A percentile compares a stretch with the other conserved stretches of the same genome.
Evolutionary conservation across 179 eudicot species (phyloP).

Genomic region (Carnegiea gigantea): DNA sequence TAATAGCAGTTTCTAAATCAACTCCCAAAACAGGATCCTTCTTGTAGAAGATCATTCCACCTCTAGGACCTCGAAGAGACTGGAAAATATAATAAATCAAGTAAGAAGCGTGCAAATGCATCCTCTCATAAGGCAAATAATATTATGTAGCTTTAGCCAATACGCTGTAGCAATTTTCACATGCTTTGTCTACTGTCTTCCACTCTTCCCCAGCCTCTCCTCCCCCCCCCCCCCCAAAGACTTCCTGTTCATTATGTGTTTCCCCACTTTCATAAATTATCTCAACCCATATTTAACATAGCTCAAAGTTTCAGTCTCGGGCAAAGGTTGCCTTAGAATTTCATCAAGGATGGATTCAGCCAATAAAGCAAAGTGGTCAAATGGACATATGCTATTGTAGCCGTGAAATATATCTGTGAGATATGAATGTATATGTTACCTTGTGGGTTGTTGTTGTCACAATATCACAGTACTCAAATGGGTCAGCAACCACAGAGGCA

Average conservation of each 20-base stretch:
- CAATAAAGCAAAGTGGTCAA: not conserved
- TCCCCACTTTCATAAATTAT: too few relatives aligned
- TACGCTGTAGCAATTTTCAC: not conserved
- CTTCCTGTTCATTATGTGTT: too few relatives aligned
- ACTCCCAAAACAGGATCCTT: constrained; percentile 72
- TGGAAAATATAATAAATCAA: constrained; percentile 29
- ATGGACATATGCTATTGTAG: not conserved
- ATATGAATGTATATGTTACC: constrained; percentile 35
- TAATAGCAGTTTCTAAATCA: constrained; percentile 79
- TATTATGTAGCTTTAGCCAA: not conserved
- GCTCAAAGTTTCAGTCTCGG: too few relatives aligned
- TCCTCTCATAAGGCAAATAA: not conserved
- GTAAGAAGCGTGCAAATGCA: constrained; percentile 13
- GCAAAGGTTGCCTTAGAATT: not conserved
- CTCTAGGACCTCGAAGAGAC: constrained; percentile 95
- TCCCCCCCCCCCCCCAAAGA: too few relatives aligned
- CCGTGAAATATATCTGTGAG: not conserved
- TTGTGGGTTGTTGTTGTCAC: constrained; percentile 96
- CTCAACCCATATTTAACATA: too few relatives aligned
- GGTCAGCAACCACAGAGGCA: constrained; percentile 85
- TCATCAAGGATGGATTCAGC: not conserved
- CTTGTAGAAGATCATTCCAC: constrained; percentile 94
- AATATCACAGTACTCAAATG: constrained; percentile 87
- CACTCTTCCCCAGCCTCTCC: too few relatives aligned
- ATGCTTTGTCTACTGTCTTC: too few relatives aligned